Base-by-base conservation (phyloP, 768 basidiomycete genomes). In the Russula virescens region DNA sequence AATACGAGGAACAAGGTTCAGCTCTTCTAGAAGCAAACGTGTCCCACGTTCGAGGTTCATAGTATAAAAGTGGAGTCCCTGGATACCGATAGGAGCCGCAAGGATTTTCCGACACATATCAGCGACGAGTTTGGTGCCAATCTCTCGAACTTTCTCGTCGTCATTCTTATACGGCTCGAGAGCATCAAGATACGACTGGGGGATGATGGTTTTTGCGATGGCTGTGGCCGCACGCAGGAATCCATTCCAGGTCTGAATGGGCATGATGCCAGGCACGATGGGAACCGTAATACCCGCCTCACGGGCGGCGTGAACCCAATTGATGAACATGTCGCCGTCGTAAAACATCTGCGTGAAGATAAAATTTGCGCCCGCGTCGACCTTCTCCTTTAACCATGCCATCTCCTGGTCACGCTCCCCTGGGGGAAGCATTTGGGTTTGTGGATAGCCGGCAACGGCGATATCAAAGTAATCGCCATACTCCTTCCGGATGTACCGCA, bases 311-410 rank as follows among this genome's bases (percentile, higher is more conserved):
- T 84, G 85, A 45, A 91, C 94, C 97, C 97, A 99, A 54, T 80
- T 79, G 70, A 97, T 85, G 77, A 99, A 98, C 68, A 98, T 71
- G 38, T 91, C 82, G 52, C 88, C 86, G 69, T 97, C 95, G 76
- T 95, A 97, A 78, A 98, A 98, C 92, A 98, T 94, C 74, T 98
- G 95, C 0, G 95, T 97, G 79, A 98, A 97, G 75, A 98, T 97
- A 76, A 96, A 91, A 72, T 85, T 81, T 64, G 87, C 90, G 43
- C 95, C 94, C 11, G 86, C 89, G 66, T 96, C 94, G 62, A 95
- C 76, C 75, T 98, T 98, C 66, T 90, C 86, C 75, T 96, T 96
- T 66, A 97, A 80, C 73, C 82, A 95, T 62, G 80, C 75, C 75
- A 97, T 86, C 74, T 98, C 95, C 57, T 82, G 82, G 31, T 81